Percentiles rank a stretch among this genome's conserved stretches.
Conservation (phyloP, 176 grass and related monocot genomes). For the Neostapfia colusana region DNA sequence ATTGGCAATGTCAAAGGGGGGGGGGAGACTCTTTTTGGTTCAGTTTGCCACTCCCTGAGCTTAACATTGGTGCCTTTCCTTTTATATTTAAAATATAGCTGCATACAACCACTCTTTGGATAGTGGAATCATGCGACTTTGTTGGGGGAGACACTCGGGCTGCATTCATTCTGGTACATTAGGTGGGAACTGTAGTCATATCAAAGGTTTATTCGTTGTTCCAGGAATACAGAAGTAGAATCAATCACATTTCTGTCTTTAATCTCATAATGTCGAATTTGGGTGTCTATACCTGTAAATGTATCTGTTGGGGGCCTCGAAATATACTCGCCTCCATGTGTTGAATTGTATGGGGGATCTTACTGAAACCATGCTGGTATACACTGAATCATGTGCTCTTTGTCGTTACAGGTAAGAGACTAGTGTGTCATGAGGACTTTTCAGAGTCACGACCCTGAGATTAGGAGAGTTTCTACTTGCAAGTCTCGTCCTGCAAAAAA, state of each 20-base stretch:
- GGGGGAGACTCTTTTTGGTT: background rate
- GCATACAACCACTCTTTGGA: background rate
- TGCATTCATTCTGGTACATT: background rate
- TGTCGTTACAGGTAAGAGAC: conserved; percentile 15
- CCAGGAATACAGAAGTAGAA: background rate
- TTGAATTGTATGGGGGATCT: background rate
- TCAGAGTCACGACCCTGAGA: conserved; percentile 17
- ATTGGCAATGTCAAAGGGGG: background rate
- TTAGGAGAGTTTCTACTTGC: conserved; percentile 7
- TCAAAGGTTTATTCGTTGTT: background rate
- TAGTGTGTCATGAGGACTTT: conserved; percentile 32
- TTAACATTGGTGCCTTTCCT: background rate
- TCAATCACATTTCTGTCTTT: background rate
- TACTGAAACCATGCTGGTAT: conserved; percentile 18
- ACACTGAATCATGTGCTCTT: conserved; percentile 13
- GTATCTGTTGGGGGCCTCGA: background rate
- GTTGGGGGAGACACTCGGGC: background rate
- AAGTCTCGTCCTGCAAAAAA: conserved; percentile 27
- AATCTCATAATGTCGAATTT: background rate
- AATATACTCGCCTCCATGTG: background rate
- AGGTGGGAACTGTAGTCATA: background rate
- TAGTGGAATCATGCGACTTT: background rate
- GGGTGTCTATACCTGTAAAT: background rate
- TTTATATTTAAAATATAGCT: background rate
- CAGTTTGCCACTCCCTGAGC: background rate